Conservation (phyloP, 352 stramenopile genomes). For the Phytopythium helicoides region DNA sequence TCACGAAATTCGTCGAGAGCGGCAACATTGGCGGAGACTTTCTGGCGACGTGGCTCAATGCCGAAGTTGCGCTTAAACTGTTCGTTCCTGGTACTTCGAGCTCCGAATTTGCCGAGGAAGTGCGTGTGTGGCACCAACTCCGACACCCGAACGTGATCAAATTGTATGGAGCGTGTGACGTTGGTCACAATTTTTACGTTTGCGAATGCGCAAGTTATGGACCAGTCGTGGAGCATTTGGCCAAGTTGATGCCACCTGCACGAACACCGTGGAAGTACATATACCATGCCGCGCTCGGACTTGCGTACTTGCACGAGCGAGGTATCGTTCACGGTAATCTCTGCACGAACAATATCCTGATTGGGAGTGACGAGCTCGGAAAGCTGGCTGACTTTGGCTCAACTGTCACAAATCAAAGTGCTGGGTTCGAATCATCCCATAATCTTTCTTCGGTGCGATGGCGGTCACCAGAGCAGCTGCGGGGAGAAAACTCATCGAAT, state of each 20-base stretch:
- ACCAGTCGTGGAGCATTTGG: constrained; percentile 18
- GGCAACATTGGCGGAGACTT: constrained; percentile 1
- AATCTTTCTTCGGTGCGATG: constrained; percentile 8
- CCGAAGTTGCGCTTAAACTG: constrained; percentile 9
- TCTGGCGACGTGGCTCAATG: constrained; percentile 11
- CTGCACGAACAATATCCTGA: constrained; percentile 25
- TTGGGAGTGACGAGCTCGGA: constrained; percentile 11
- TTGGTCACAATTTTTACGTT: constrained; percentile 14
- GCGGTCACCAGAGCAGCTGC: constrained; percentile 26
- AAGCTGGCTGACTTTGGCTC: constrained; percentile 30
- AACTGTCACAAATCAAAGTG: constrained; percentile 1
- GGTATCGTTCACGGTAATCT: constrained; percentile 23
- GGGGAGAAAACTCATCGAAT: constrained; percentile 8
- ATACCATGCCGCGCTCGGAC: constrained; percentile 18
- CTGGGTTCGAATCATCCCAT: neutral
- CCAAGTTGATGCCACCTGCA: too few relatives aligned
- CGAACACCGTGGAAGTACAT: constrained; percentile 17
- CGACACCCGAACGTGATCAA: constrained; percentile 1
- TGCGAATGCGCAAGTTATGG: constrained; percentile 18
- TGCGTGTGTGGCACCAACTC: constrained; percentile 5
- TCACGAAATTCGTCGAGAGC: neutral
- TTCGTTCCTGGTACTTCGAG: constrained; percentile 1
- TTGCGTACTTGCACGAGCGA: constrained; percentile 27
- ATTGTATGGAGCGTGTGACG: neutral
- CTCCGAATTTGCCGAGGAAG: constrained; percentile 3